phyloP scores from a whole-genome alignment of 2,329 filamentous ascomycete genomes.

The Sarocladium kiliense region DNA sequence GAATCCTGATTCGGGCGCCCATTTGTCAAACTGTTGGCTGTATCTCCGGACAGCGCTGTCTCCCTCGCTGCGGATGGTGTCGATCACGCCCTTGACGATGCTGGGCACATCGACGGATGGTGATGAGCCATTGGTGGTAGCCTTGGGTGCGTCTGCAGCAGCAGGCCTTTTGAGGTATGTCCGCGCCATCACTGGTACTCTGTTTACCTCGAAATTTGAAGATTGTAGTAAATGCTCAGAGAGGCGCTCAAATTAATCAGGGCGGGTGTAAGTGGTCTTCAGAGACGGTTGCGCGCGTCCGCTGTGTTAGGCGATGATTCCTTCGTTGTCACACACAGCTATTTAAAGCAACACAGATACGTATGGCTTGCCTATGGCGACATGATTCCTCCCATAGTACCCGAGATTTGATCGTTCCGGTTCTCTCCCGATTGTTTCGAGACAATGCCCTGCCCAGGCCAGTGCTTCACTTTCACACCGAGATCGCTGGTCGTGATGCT shows the following conservation, averaged over 20 bases:
- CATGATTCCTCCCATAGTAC: too few relatives aligned
- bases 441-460: too few relatives aligned
- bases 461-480: neutral
- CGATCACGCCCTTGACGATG: slow-evolving; percentile 43
- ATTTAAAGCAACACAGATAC: neutral
- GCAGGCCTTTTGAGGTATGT: neutral
- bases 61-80: slow-evolving; percentile 38
- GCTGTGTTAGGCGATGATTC: too few relatives aligned
- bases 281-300: too few relatives aligned
- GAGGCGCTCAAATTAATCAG: too few relatives aligned
- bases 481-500: neutral
- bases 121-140: slow-evolving; percentile 1
- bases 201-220: too few relatives aligned
- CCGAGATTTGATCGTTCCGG: too few relatives aligned
- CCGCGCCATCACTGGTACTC: neutral
- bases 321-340: neutral
- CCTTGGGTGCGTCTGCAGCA: neutral
- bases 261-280: too few relatives aligned
- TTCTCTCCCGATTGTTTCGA: too few relatives aligned
- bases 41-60: slow-evolving; percentile 43
- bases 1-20: slow-evolving; percentile 40
- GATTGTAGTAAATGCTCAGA: too few relatives aligned
- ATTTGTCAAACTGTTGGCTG: slow-evolving; percentile 49
- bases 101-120: slow-evolving; percentile 20
- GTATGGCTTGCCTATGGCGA: too few relatives aligned